Percentiles rank a stretch among this genome's conserved stretches.
Evolutionary conservation across 2,329 filamentous ascomycete genomes (phyloP).

Genomic region (Cladosporium velox): DNA sequence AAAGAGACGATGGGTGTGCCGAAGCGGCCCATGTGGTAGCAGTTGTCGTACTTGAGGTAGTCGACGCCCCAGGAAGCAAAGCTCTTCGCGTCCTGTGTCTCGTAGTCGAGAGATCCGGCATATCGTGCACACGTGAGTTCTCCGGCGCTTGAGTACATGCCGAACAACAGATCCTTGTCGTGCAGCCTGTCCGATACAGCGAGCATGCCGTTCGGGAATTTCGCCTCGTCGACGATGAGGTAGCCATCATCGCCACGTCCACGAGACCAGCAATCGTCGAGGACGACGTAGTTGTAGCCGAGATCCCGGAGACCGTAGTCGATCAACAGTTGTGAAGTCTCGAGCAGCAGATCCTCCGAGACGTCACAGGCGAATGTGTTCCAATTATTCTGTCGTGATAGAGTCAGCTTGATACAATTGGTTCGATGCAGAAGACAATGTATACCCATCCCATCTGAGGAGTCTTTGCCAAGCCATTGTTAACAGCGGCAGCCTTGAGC

Average conservation of each 20-base stretch:
- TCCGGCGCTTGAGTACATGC: conserved; percentile 56
- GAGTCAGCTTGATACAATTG: background rate
- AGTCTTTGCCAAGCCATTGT: conserved; percentile 41
- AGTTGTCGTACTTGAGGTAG: conserved; percentile 57
- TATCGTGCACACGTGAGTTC: conserved; percentile 44
- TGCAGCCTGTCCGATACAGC: conserved; percentile 52
- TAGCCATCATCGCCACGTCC: conserved; percentile 49
- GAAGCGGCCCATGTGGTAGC: conserved; percentile 56
- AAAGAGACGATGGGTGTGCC: conserved; percentile 50
- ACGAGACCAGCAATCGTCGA: conserved; percentile 57
- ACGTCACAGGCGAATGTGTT: conserved; percentile 54
- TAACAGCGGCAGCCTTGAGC: conserved; percentile 15
- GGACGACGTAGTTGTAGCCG: conserved; percentile 54
- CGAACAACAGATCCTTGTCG: conserved; percentile 51
- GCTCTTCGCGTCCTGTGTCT: conserved; percentile 54
- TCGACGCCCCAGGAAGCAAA: conserved; percentile 56
- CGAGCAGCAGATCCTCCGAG: conserved; percentile 48
- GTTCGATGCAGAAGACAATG: background rate
- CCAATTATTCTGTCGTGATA: conserved; percentile 31
- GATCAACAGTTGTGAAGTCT: conserved; percentile 49
- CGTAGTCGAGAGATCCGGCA: conserved; percentile 52
- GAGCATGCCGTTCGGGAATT: conserved; percentile 52
- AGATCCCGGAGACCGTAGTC: conserved; percentile 50
- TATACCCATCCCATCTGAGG: conserved; percentile 43
- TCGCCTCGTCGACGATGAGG: conserved; percentile 42